A percentile compares a stretch with the other conserved stretches of the same genome.
Conservation (phyloP, 257 asterid species). For the Catharanthus roseus region DNA sequence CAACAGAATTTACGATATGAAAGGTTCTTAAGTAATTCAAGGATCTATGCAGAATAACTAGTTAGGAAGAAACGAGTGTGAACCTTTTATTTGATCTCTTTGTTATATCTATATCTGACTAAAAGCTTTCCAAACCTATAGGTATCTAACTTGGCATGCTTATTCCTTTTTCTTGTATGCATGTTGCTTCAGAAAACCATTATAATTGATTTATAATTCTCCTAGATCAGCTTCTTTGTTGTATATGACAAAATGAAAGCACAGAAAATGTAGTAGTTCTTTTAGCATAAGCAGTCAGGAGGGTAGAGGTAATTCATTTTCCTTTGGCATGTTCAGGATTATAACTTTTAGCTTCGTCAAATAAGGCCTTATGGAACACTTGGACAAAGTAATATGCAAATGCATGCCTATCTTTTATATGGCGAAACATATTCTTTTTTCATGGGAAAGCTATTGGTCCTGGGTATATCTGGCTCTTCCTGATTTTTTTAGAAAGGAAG, state of each 20-base stretch:
- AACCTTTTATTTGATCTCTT: background rate
- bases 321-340: background rate
- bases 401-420: background rate
- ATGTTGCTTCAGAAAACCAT: background rate
- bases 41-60: background rate
- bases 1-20: background rate
- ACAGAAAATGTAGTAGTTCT: background rate
- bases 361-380: background rate
- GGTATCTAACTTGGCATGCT: background rate
- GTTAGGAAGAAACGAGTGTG: background rate
- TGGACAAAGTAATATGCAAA: background rate
- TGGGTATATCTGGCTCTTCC: background rate
- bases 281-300: background rate
- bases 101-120: background rate
- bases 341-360: background rate
- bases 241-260: background rate
- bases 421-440: background rate
- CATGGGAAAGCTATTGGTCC: background rate
- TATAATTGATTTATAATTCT: background rate
- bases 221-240: background rate
- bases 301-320: background rate
- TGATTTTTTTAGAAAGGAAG: background rate
- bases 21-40: background rate
- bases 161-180: background rate
- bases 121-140: background rate